Base-by-base conservation (phyloP, 306 rosid species). In the Lotus japonicus region DNA sequence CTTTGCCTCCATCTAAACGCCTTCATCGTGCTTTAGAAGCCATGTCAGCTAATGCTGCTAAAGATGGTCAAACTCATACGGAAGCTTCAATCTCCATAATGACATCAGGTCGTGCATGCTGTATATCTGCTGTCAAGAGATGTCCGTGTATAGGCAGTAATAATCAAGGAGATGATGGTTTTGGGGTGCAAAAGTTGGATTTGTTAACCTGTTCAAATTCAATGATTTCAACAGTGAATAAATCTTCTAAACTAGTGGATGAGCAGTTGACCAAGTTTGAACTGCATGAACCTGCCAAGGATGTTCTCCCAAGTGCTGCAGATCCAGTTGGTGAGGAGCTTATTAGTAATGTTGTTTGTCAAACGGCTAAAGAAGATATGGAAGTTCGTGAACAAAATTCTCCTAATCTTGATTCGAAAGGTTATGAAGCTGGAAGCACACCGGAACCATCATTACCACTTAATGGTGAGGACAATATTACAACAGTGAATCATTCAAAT, bases 11-110 rank as follows among this genome's bases (percentile, higher is more conserved):
- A 10, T 88, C 98, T 17, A 92, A 92, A 81, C 94, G 97, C 23
- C 97, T 90, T 26, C 97, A 92, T 72, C 98, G 97, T 36, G 98
- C 98, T 79, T 77, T 92, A 55, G 97, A 92, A 86, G 98, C 98
- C 55, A 92, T 90, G 98, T 92, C 97, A 67, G 98, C 97, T 65
- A 85, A 86, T 88, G 96, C 83, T 58, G 96, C 96, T 31, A 94
- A 83, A 71, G 95, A 89, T 75, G 84, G 74, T 66, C 86, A 79
- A 57, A 59, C 71, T 53, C 73, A 79, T 19, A 62, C 28, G 62
- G 78, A 84, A 80, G 81, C 72, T 50, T 77, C 84, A 16, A 33
- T 83, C 10, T 49, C 82, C 21, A 36, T 73, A 66, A 76, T 69
- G 79, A 70, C 69, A 15, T 78, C 83, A 36, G 54, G 61, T 71